phyloP scores from a whole-genome alignment of 148 eudicot species.

The Silene latifolia region DNA sequence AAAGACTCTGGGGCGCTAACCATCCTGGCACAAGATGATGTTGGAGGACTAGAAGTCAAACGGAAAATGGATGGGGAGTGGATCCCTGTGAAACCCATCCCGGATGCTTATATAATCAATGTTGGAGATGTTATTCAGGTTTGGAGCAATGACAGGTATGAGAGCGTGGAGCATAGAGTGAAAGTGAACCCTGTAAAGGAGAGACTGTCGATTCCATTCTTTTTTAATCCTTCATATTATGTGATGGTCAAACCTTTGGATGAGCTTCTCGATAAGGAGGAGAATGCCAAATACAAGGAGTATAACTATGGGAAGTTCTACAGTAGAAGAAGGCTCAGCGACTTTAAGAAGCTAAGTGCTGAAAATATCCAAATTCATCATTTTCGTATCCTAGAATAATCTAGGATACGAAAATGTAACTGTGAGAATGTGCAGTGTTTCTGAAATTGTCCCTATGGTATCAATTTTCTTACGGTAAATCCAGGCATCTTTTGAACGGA shows the following conservation, averaged over 20 bases:
- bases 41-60: conserved; percentile 78
- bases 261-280: conserved; percentile 37
- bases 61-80: conserved; percentile 69
- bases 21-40: conserved; percentile 68
- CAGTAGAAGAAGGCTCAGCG: conserved; percentile 39
- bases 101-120: conserved; percentile 63
- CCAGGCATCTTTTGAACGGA: too few relatives aligned
- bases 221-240: conserved; percentile 46
- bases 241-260: conserved; percentile 47
- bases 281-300: conserved; percentile 43
- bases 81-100: conserved; percentile 60
- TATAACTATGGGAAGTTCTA: conserved; percentile 60
- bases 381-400: conserved; percentile 32
- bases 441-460: too few relatives aligned
- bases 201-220: conserved; percentile 53
- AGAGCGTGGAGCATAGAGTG: conserved; percentile 70
- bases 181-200: conserved; percentile 46
- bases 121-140: conserved; percentile 83
- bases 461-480: too few relatives aligned
- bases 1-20: conserved; percentile 76
- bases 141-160: conserved; percentile 62
- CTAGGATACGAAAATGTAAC: too few relatives aligned
- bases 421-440: too few relatives aligned
- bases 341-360: conserved; percentile 61
- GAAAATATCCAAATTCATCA: conserved; percentile 57